Evolutionary conservation across 148 eudicot genomes (phyloP).

Genomic region (Camellia lanceoleosa): DNA sequence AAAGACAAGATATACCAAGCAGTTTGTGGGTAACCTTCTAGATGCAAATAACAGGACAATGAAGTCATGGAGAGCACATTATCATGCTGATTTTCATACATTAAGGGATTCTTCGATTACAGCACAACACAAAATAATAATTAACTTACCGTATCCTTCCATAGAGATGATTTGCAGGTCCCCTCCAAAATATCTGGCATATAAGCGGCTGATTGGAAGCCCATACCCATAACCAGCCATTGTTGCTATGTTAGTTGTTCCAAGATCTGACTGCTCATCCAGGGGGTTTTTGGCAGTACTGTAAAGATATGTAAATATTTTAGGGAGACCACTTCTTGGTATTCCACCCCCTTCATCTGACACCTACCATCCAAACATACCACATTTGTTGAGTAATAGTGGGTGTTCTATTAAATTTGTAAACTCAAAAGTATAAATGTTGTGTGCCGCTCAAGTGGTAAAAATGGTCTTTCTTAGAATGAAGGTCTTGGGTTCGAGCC

Average conservation of each 20-base stretch:
- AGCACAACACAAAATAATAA: neutral
- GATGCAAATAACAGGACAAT: too few species aligned
- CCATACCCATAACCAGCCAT: conserved; percentile 99
- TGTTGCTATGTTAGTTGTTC: conserved; percentile 51
- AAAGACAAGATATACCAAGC: too few species aligned
- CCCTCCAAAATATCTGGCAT: conserved; percentile 96
- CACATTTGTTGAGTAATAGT: neutral
- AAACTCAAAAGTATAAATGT: too few species aligned
- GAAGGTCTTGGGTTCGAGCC: too few species aligned
- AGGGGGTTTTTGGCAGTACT: conserved; percentile 88
- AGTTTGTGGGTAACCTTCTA: too few species aligned
- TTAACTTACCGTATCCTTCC: conserved; percentile 90
- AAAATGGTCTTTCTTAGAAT: too few species aligned
- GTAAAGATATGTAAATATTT: conserved; percentile 89
- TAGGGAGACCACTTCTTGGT: conserved; percentile 89
- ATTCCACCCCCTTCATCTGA: conserved; percentile 99
- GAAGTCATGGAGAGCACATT: neutral
- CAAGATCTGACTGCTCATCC: conserved; percentile 53
- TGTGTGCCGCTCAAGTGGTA: too few species aligned
- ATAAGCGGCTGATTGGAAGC: conserved; percentile 88
- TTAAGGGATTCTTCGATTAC: neutral
- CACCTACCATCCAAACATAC: conserved; percentile 40
- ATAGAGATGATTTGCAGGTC: conserved; percentile 91
- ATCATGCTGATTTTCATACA: neutral
- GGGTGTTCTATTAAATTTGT: too few species aligned